These are phyloP conservation scores for Henningerozyma blattae DNA, from an alignment of 805 yeast genomes.

Conservation along the genomic window DNA sequence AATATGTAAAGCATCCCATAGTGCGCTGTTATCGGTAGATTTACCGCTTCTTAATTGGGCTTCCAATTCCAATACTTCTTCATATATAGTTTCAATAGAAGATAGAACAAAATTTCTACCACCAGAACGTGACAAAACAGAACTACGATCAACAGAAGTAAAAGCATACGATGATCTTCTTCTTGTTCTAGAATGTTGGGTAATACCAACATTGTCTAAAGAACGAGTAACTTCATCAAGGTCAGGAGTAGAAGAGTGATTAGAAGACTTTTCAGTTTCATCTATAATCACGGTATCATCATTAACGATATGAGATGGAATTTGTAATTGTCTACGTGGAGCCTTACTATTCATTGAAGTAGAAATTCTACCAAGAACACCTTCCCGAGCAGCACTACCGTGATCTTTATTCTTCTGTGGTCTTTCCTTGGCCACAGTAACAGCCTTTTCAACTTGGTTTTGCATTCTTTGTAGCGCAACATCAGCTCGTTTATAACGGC, in stretches of 20 bases:
- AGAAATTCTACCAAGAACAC: constrained; percentile 82
- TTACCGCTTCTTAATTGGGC: constrained; percentile 52
- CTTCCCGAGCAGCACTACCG: constrained; percentile 43
- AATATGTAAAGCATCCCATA: constrained; percentile 74
- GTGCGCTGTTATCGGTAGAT: constrained; percentile 32
- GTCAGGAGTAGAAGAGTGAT: constrained; percentile 14
- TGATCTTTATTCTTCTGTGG: constrained; percentile 46
- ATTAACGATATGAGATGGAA: constrained; percentile 24
- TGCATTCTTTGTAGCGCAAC: constrained; percentile 95
- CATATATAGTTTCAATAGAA: constrained; percentile 67
- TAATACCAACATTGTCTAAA: constrained; percentile 21
- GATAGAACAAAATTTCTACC: constrained; percentile 46
- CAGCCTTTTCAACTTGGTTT: constrained; percentile 94
- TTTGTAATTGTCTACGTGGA: constrained; percentile 77
- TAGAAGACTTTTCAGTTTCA: constrained; percentile 18
- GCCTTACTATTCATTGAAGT: constrained; percentile 71
- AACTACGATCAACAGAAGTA: constrained; percentile 23
- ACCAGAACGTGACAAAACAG: constrained; percentile 26
- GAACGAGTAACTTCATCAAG: constrained; percentile 23
- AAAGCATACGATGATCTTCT: constrained; percentile 27
- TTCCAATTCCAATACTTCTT: constrained; percentile 67
- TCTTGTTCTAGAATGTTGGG: constrained; percentile 15
- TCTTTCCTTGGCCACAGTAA: constrained; percentile 85
- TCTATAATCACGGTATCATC: constrained; percentile 32
- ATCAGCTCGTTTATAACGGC: constrained; percentile 73